Percentiles rank a stretch among this genome's conserved stretches.
Conservation (phyloP, 2,329 filamentous ascomycete species). For the Tolypocladium guangdongense region DNA sequence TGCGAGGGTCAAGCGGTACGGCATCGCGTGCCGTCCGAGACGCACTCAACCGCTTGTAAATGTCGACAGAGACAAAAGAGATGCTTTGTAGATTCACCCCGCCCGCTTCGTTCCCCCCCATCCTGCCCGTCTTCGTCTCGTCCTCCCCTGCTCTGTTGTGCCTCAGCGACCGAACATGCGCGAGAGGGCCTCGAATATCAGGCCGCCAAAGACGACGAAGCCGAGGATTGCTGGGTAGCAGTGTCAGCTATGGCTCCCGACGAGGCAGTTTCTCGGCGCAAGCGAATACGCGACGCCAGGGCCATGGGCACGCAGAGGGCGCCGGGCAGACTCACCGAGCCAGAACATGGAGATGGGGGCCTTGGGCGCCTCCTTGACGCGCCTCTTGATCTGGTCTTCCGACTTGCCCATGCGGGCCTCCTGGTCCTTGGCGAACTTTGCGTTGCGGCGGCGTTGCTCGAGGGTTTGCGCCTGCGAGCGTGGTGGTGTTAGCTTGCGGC, state of each 20-base stretch:
- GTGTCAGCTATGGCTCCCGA: neutral
- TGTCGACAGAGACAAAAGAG: neutral
- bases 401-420: conserved; percentile 66
- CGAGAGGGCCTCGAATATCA: conserved; percentile 46
- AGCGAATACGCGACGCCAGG: neutral
- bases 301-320: neutral
- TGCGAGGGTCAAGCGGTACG: neutral
- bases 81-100: neutral
- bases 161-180: conserved; percentile 34
- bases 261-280: neutral
- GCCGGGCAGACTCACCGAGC: conserved; percentile 40
- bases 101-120: neutral
- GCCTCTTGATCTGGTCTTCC: conserved; percentile 52
- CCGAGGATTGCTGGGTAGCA: conserved; percentile 36
- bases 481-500: neutral
- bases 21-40: neutral
- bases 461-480: conserved; percentile 63
- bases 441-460: conserved; percentile 71
- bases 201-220: conserved; percentile 50
- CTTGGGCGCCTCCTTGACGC: conserved; percentile 42
- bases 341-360: conserved; percentile 54
- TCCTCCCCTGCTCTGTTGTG: neutral
- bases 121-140: too few species aligned
- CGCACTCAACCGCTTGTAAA: neutral
- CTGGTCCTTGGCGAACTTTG: conserved; percentile 65